A percentile compares a stretch with the other conserved stretches of the same genome.
Conservation (phyloP, 495 filamentous ascomycete species). For the Durotheca rogersii region DNA sequence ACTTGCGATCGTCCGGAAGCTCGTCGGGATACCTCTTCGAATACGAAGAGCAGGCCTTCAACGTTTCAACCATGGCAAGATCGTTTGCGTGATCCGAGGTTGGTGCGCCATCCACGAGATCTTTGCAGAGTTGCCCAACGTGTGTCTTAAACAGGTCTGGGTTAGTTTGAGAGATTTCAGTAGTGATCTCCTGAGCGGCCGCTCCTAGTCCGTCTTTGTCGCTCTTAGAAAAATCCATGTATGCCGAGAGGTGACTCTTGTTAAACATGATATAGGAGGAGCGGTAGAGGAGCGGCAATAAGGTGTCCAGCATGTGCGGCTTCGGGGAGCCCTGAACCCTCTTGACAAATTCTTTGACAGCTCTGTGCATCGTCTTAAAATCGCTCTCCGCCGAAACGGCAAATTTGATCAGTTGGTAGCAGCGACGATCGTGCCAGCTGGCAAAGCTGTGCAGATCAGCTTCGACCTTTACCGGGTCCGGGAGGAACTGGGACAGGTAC, state of each 20-base stretch:
- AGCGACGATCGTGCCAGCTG: conserved; percentile 85
- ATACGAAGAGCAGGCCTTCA: conserved; percentile 91
- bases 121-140: conserved; percentile 86
- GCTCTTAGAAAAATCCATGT: conserved; percentile 80
- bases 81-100: conserved; percentile 64
- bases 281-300: conserved; percentile 82
- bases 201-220: conserved; percentile 74
- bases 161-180: conserved; percentile 85
- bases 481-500: conserved; percentile 70
- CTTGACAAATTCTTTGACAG: conserved; percentile 85
- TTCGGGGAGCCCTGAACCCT: conserved; percentile 61
- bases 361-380: conserved; percentile 84
- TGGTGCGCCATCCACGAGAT: conserved; percentile 78
- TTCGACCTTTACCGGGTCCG: conserved; percentile 65
- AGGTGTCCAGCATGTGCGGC: conserved; percentile 67
- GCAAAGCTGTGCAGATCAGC: conserved; percentile 86
- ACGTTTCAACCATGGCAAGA: conserved; percentile 71
- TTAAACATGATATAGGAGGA: conserved; percentile 85
- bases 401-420: conserved; percentile 84
- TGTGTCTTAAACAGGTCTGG: conserved; percentile 90
- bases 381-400: conserved; percentile 84
- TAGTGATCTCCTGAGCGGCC: conserved; percentile 85
- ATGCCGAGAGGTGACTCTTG: conserved; percentile 84
- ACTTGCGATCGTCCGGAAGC: conserved; percentile 81
- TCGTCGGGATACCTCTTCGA: conserved; percentile 81